phyloP scores from a whole-genome alignment of 2,329 filamentous ascomycete genomes.

The Venturia aucupariae region DNA sequence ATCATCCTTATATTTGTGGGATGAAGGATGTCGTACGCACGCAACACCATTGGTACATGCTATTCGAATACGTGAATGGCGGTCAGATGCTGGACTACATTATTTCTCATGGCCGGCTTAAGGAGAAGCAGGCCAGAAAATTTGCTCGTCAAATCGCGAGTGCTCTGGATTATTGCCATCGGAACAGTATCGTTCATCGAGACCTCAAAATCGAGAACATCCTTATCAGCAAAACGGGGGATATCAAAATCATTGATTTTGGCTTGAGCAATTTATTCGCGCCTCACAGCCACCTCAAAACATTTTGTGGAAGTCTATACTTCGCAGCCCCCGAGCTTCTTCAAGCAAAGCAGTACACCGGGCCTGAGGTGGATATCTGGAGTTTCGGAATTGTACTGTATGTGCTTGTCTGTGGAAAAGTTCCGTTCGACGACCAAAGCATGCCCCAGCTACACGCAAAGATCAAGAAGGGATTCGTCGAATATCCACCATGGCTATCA shows the following conservation, averaged over 20 bases:
- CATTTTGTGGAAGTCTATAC: conserved; percentile 94
- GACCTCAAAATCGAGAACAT: conserved; percentile 99
- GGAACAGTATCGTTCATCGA: conserved; percentile 95
- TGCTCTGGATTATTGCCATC: conserved; percentile 92
- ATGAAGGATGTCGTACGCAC: conserved; percentile 93
- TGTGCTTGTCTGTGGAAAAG: conserved; percentile 92
- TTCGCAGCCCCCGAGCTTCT: conserved; percentile 93
- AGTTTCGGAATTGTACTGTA: conserved; percentile 98
- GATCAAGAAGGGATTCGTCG: conserved; percentile 93
- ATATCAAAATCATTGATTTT: conserved; percentile 99
- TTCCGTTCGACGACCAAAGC: conserved; percentile 97
- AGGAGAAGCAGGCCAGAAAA: conserved; percentile 96
- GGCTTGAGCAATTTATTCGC: conserved; percentile 94
- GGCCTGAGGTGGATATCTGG: conserved; percentile 96
- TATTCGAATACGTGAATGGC: conserved; percentile 97
- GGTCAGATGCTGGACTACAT: conserved; percentile 99
- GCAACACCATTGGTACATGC: conserved; percentile 99
- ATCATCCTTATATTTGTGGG: conserved; percentile 91
- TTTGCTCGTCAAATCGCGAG: conserved; percentile 97
- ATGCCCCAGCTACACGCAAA: conserved; percentile 98
- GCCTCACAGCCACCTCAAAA: conserved; percentile 77
- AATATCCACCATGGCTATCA: conserved; percentile 90
- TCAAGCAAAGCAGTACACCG: conserved; percentile 88
- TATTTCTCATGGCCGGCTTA: conserved; percentile 92
- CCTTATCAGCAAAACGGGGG: conserved; percentile 94